These are phyloP conservation scores for Teratosphaeria zuluensis DNA, from an alignment of 2,329 filamentous ascomycete genomes.

Conservation along the genomic window DNA sequence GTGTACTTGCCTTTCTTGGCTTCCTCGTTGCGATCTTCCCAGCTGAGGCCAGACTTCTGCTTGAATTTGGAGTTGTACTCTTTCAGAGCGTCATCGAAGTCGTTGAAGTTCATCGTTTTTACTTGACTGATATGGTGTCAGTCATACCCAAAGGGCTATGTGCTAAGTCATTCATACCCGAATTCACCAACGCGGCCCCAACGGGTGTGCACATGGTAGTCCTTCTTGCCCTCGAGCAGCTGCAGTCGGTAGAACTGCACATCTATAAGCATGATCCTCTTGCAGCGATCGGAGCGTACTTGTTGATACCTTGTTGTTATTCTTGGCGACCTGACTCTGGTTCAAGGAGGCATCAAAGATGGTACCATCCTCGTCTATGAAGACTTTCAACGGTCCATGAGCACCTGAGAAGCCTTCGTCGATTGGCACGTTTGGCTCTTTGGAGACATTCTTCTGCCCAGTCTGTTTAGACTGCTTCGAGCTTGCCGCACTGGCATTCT, in stretches of 20 bases:
- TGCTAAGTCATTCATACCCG: slow-evolving; percentile 33
- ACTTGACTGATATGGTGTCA: slow-evolving; percentile 38
- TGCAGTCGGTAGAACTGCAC: slow-evolving; percentile 10
- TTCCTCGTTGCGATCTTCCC: slow-evolving; percentile 40
- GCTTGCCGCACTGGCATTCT: not conserved
- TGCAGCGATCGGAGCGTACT: slow-evolving; percentile 23
- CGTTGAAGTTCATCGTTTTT: slow-evolving; percentile 1
- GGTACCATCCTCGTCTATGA: slow-evolving; percentile 34
- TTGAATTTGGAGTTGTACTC: slow-evolving; percentile 49
- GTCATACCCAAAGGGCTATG: slow-evolving; percentile 30
- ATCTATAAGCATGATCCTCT: not conserved
- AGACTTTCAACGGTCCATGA: not conserved
- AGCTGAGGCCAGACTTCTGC: slow-evolving; percentile 48
- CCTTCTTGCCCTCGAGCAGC: slow-evolving; percentile 34
- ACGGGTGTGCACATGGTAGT: slow-evolving; percentile 45
- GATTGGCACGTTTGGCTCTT: slow-evolving; percentile 34
- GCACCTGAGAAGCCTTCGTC: slow-evolving; percentile 32
- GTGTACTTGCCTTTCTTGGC: slow-evolving; percentile 61
- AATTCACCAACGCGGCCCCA: slow-evolving; percentile 66
- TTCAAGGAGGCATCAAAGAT: slow-evolving; percentile 76
- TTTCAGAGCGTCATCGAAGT: slow-evolving; percentile 29
- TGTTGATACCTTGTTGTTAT: slow-evolving; percentile 79
- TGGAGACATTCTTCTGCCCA: slow-evolving; percentile 1
- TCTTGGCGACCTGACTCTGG: slow-evolving; percentile 60
- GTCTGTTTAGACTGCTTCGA: slow-evolving; percentile 1